Evolutionary conservation across 1,284 basidiomycete genomes (phyloP).

Genomic region (Moniliella sp.): DNA sequence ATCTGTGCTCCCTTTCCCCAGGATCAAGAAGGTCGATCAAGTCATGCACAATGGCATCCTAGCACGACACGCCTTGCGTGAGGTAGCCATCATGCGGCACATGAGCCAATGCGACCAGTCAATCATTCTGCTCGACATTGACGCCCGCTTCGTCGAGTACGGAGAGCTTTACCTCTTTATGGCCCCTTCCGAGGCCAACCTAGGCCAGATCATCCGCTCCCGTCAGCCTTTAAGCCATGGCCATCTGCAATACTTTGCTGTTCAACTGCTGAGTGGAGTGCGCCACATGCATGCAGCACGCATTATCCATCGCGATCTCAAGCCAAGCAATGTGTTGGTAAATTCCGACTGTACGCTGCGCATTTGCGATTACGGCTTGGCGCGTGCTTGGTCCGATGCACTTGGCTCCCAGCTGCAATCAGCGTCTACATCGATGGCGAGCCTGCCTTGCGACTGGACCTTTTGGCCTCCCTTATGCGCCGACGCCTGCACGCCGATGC

Average conservation of each 20-base stretch:
- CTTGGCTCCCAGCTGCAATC: too few species aligned
- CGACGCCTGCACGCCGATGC: too few species aligned
- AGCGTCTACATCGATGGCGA: too few species aligned
- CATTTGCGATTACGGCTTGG: conserved; percentile 30
- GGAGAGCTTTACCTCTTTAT: conserved; percentile 29
- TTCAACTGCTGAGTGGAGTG: conserved; percentile 24
- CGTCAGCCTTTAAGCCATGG: conserved; percentile 24
- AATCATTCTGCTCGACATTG: conserved; percentile 27
- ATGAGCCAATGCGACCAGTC: conserved; percentile 23
- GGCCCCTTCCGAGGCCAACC: conserved; percentile 27
- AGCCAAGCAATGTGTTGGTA: conserved; percentile 33
- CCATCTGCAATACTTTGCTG: conserved; percentile 29
- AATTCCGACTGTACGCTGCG: conserved; percentile 26
- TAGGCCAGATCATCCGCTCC: conserved; percentile 28
- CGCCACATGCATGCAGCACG: conserved; percentile 28
- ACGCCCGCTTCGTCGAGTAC: conserved; percentile 29
- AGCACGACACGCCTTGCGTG: conserved; percentile 22
- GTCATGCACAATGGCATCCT: conserved; percentile 29
- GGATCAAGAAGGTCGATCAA: conserved; percentile 30
- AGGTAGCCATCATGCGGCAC: conserved; percentile 22
- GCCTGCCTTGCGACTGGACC: too few species aligned
- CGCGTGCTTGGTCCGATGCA: conserved; percentile 16
- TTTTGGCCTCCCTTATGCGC: too few species aligned
- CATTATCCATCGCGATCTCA: conserved; percentile 29
- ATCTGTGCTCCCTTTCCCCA: too few species aligned